Evolutionary conservation across 1,284 basidiomycete species (phyloP).

Genomic region (Leccinum ponderosum): DNA sequence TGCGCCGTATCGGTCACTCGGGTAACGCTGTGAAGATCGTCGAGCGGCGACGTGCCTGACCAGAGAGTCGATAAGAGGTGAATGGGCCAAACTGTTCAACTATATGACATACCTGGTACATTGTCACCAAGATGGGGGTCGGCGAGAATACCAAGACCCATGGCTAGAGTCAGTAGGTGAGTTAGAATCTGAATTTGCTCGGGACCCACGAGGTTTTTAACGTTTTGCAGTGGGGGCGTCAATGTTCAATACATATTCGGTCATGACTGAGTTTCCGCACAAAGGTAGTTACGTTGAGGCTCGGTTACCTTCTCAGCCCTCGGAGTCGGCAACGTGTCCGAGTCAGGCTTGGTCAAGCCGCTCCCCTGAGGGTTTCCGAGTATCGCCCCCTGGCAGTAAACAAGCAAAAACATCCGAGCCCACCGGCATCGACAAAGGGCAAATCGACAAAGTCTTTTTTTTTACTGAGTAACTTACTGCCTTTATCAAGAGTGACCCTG

Average conservation of each 20-base stretch:
- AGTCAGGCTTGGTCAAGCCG: background rate
- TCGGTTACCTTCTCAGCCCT: background rate
- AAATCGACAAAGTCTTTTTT: background rate
- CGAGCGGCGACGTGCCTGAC: background rate
- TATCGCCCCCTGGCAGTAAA: background rate
- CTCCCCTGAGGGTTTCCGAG: background rate
- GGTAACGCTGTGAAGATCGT: background rate
- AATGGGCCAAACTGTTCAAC: background rate
- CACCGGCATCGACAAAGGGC: background rate
- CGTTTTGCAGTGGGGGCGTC: background rate
- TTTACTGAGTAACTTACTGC: background rate
- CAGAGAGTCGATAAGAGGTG: background rate
- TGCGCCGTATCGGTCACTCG: background rate
- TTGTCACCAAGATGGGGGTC: background rate
- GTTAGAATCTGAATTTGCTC: background rate
- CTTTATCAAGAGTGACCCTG: background rate
- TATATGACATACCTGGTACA: background rate
- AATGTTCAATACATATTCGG: background rate
- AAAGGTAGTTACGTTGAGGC: background rate
- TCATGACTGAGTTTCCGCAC: background rate
- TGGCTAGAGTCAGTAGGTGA: background rate
- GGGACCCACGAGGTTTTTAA: background rate
- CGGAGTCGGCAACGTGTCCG: background rate
- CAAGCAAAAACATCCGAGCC: background rate
- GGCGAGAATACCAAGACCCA: conserved; percentile 1